Evolutionary conservation across 495 filamentous ascomycete species (phyloP).

Genomic region (Daldinia bambusicola): DNA sequence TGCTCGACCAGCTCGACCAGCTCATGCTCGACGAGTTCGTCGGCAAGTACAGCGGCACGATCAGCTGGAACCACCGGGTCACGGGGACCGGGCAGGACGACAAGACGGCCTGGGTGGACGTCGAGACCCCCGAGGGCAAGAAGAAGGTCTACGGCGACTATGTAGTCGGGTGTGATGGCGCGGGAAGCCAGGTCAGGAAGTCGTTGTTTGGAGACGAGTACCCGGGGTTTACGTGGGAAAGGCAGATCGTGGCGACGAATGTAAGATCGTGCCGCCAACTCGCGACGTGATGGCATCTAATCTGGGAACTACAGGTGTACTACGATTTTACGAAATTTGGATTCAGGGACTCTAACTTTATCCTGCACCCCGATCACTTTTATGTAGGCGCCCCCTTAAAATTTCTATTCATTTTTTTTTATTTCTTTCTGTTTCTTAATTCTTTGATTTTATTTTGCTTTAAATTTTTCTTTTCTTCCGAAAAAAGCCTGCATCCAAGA

Average conservation of each 20-base stretch:
- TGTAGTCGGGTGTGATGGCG: constrained; percentile 68
- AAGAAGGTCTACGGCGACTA: constrained; percentile 63
- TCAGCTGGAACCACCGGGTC: constrained; percentile 63
- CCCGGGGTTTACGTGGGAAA: constrained; percentile 67
- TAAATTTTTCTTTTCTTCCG: not conserved
- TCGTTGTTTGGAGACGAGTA: constrained; percentile 68
- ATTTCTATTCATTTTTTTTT: no score
- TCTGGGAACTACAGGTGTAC: constrained; percentile 55
- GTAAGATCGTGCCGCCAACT: constrained; percentile 47
- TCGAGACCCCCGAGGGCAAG: constrained; percentile 56
- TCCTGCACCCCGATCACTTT: constrained; percentile 67
- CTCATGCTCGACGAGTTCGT: constrained; percentile 61
- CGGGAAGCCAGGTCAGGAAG: constrained; percentile 63
- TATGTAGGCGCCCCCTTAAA: constrained; percentile 51
- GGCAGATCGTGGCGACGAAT: constrained; percentile 71
- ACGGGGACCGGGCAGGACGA: constrained; percentile 61
- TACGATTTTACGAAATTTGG: constrained; percentile 65
- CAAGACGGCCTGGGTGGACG: constrained; percentile 60
- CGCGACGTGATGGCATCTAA: constrained; percentile 1
- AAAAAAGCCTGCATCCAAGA: not conserved
- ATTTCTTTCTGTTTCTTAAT: no score
- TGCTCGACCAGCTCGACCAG: constrained; percentile 52
- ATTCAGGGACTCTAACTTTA: constrained; percentile 67
- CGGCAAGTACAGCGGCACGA: constrained; percentile 52
- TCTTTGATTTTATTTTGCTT: no score